phyloP scores from a whole-genome alignment of 352 stramenopile genomes.

The Globisporangium emineosum region DNA sequence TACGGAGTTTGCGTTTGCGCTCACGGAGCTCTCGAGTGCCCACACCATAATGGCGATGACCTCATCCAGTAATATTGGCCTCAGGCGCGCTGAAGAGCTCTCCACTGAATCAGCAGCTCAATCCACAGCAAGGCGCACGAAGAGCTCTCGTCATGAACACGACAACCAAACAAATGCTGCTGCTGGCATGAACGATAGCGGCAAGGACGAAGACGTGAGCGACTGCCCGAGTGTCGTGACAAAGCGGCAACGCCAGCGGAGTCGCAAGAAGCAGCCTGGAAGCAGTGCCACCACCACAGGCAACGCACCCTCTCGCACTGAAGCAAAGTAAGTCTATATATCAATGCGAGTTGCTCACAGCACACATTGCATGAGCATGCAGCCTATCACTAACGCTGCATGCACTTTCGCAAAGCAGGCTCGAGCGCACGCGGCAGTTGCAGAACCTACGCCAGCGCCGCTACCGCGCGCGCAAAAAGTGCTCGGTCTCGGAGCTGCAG shows the following conservation, averaged over 20 bases:
- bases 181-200: no score
- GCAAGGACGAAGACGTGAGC: neutral
- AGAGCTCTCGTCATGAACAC: neutral
- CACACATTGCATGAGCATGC: neutral
- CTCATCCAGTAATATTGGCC: neutral
- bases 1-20: neutral
- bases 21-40: neutral
- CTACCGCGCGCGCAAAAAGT: constrained; percentile 50
- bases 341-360: neutral
- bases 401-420: constrained; percentile 15
- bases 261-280: neutral
- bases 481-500: constrained; percentile 27
- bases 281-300: neutral
- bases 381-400: neutral
- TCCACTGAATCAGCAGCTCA: neutral
- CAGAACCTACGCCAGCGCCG: constrained; percentile 43
- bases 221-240: neutral
- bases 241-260: neutral
- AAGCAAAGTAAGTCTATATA: neutral
- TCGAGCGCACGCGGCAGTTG: constrained; percentile 32
- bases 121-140: neutral
- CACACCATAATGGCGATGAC: neutral
- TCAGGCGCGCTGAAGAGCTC: neutral
- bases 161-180: no score
- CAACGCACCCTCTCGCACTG: neutral